Evolutionary conservation across 192 early-diverging fungal species (phyloP).

Genomic region (Coemansia sp.): DNA sequence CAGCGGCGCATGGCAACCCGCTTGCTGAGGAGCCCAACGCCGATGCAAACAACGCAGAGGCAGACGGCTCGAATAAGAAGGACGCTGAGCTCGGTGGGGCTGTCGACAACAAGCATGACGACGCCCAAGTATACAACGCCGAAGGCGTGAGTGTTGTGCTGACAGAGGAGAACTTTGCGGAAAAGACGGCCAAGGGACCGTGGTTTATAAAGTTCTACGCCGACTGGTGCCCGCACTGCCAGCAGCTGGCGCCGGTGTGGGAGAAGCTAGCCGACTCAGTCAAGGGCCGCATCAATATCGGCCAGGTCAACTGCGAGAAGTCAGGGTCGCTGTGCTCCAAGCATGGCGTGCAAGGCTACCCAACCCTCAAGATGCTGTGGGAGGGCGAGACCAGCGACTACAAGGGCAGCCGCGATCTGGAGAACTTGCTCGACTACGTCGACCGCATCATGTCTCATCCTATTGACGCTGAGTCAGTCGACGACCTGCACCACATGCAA

Average conservation of each 20-base stretch:
- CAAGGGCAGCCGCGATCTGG: constrained; percentile 57
- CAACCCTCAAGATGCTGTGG: constrained; percentile 78
- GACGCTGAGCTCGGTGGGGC: not conserved
- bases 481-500: constrained; percentile 46
- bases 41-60: not conserved
- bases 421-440: constrained; percentile 59
- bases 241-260: constrained; percentile 81
- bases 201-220: constrained; percentile 93
- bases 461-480: constrained; percentile 28
- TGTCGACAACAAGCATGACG: constrained; percentile 12
- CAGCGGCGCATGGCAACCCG: not conserved
- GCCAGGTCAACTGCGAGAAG: constrained; percentile 82
- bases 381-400: constrained; percentile 44
- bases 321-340: constrained; percentile 63
- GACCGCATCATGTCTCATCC: constrained; percentile 52
- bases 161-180: constrained; percentile 58
- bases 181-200: constrained; percentile 59
- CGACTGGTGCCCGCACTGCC: constrained; percentile 90
- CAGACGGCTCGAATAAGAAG: not conserved
- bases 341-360: constrained; percentile 80
- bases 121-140: constrained; percentile 43
- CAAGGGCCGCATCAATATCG: constrained; percentile 77
- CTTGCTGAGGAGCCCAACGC: not conserved
- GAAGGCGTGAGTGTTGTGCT: constrained; percentile 63
- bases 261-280: constrained; percentile 64